Base-by-base conservation (phyloP, 2,329 filamentous ascomycete species). In the Zarea fungicola region DNA sequence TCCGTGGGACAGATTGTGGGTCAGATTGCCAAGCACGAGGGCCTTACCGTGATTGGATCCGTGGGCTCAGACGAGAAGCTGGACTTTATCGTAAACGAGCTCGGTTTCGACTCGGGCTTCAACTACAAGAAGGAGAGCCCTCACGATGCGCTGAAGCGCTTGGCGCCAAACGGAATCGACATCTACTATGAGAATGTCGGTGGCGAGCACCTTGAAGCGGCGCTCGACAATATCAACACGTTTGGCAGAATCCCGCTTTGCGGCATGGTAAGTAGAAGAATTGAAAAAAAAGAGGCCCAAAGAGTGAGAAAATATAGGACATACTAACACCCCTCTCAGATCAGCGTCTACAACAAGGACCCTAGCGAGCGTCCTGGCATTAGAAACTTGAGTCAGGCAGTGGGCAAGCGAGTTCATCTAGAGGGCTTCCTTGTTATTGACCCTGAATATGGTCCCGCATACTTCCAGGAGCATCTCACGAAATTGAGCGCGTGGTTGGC, bases 121-220 rank as follows among this genome's bases (percentile, higher is more conserved):
- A 93, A 95, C 75, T 95, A 95, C 76, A 92, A 93, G 77, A 90
- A 80, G 56, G 87, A 93, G 71, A 79, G 77, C 56, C 77, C 87
- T 0, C 62, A 68, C 1, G 83, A 84, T 10, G 88, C 87, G 0
- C 74, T 95, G 49, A 67, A 73, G 55, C 76, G 86, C 50, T 75
- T 93, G 16, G 86, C 86, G 0, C 87, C 88, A 1, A 67, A 89
- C 11, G 89, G 88, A 5, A 77, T 95, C 53, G 88, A 95, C 60
- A 89, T 77, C 18, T 76, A 76, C 63, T 78, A 68, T 50, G 75
- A 78, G 54, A 78, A 77, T 48, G 75, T 79, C 5, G 76, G 75
- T 10, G 75, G 74, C 6, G 74, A 76, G 26, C 74, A 76, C 42
- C 64, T 78, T 25, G 72, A 76, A 54, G 76, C 72, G 23, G 67